Conservation (phyloP, 2,329 filamentous ascomycete genomes). For the Pochonia chlamydosporia region DNA sequence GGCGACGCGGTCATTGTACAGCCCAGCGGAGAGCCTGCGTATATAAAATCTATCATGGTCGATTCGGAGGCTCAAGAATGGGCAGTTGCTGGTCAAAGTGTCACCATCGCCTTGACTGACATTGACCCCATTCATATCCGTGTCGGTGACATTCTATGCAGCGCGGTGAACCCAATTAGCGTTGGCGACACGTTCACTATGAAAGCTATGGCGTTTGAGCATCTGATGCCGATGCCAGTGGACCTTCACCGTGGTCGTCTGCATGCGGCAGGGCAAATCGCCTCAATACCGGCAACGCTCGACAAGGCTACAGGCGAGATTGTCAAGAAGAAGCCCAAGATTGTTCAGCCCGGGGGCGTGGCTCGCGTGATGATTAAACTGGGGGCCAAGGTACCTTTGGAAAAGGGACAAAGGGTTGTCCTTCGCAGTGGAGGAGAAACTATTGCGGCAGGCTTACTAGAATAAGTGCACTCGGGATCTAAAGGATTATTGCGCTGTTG, state of each 20-base stretch:
- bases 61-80: constrained; percentile 71
- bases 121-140: constrained; percentile 80
- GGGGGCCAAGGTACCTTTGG: constrained; percentile 68
- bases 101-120: constrained; percentile 74
- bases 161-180: constrained; percentile 58
- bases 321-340: constrained; percentile 75
- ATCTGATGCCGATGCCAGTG: constrained; percentile 80
- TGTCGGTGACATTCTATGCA: constrained; percentile 82
- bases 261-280: constrained; percentile 70
- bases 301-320: constrained; percentile 75
- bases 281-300: constrained; percentile 63
- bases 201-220: constrained; percentile 85
- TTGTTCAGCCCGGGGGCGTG: constrained; percentile 73
- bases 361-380: constrained; percentile 74
- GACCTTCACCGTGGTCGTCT: constrained; percentile 84
- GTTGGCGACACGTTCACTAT: constrained; percentile 70
- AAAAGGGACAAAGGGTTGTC: constrained; percentile 74
- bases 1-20: constrained; percentile 77
- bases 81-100: constrained; percentile 89
- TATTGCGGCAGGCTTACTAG: constrained; percentile 79
- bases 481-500: neutral
- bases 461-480: constrained; percentile 37
- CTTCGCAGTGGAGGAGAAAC: constrained; percentile 76
- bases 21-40: constrained; percentile 74
- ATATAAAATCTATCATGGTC: constrained; percentile 75